Percentiles rank a stretch among this genome's conserved stretches.
Conservation (phyloP, 306 rosid species). For the Lupinus albus region DNA sequence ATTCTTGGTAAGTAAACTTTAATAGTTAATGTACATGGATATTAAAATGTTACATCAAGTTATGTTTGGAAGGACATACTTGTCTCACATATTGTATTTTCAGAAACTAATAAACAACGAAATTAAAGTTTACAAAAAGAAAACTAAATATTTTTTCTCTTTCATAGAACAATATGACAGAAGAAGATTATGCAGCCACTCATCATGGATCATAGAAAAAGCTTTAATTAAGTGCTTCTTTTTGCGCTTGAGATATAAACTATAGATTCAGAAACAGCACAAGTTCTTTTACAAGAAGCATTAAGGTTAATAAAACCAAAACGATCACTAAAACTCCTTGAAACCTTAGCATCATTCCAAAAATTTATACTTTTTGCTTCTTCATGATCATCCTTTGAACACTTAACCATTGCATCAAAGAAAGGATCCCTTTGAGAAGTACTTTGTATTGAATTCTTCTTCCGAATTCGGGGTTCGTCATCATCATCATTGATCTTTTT, state of each 20-base stretch:
- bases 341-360: slow-evolving; percentile 47
- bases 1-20: too few relatives aligned
- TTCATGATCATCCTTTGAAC: slow-evolving; percentile 54
- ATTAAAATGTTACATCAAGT: slow-evolving; percentile 44
- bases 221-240: slow-evolving; percentile 51
- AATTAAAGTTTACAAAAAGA: slow-evolving; percentile 2
- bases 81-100: slow-evolving; percentile 45
- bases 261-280: slow-evolving; percentile 73
- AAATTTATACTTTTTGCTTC: slow-evolving; percentile 1
- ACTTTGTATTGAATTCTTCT: slow-evolving; percentile 15
- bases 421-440: slow-evolving; percentile 56
- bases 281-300: slow-evolving; percentile 74
- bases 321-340: slow-evolving; percentile 76
- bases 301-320: slow-evolving; percentile 63
- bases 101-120: slow-evolving; percentile 27
- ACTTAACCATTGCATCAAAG: slow-evolving; percentile 60
- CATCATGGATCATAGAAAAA: slow-evolving; percentile 6
- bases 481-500: slow-evolving; percentile 38
- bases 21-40: too few relatives aligned
- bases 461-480: slow-evolving; percentile 29
- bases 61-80: slow-evolving; percentile 40
- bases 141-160: slow-evolving; percentile 27
- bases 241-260: slow-evolving; percentile 62
- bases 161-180: slow-evolving; percentile 28
- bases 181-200: slow-evolving; percentile 22